A percentile compares a stretch with the other conserved stretches of the same genome.
Evolutionary conservation across 2,329 filamentous ascomycete species (phyloP).

Genomic region (Cadophora malorum): DNA sequence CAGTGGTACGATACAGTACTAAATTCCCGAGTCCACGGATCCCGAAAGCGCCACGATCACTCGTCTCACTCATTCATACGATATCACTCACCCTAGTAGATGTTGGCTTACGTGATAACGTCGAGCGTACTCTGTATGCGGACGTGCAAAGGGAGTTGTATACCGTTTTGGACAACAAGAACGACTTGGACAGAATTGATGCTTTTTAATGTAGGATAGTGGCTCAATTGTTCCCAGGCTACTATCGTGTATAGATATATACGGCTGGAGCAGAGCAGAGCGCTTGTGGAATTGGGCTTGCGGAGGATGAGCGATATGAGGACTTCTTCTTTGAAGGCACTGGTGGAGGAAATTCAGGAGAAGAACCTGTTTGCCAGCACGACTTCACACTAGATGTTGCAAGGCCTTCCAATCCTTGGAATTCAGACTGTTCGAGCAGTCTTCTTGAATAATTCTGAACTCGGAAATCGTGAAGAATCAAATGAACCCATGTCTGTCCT

Average conservation of each 20-base stretch:
- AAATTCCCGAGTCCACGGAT: slow-evolving; percentile 3
- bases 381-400: too few species aligned
- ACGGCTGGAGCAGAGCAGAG: too few species aligned
- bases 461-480: not conserved
- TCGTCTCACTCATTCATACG: not conserved
- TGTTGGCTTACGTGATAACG: not conserved
- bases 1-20: not conserved
- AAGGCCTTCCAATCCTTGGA: too few species aligned
- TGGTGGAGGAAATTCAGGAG: too few species aligned
- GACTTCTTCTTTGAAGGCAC: too few species aligned
- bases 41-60: not conserved
- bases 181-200: not conserved
- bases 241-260: too few species aligned
- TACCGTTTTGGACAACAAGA: not conserved
- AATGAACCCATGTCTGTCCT: not conserved
- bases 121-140: not conserved
- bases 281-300: too few species aligned
- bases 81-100: not conserved
- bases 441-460: not conserved
- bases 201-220: not conserved
- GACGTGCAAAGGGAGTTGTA: not conserved
- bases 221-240: not conserved
- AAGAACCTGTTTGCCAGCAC: too few species aligned
- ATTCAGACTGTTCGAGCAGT: not conserved
- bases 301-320: not conserved